These are phyloP conservation scores for Macrocybe gigantea DNA, from an alignment of 768 basidiomycete genomes.

Conservation along the genomic window DNA sequence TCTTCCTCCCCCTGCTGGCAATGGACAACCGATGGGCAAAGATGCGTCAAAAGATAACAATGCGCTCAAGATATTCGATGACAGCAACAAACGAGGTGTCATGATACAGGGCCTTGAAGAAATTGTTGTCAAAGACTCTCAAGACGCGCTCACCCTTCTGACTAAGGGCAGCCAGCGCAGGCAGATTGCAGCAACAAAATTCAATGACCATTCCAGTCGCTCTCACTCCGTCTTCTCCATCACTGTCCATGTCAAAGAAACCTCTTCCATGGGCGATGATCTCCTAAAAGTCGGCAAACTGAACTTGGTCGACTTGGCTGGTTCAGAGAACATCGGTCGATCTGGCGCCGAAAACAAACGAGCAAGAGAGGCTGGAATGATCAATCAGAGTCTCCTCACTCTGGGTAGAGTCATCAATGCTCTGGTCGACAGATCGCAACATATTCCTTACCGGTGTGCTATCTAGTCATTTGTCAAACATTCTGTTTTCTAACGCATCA, in stretches of 20 bases:
- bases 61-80: constrained; percentile 89
- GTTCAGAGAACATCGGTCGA: constrained; percentile 95
- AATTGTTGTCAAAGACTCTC: constrained; percentile 71
- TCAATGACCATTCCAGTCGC: constrained; percentile 96
- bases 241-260: constrained; percentile 88
- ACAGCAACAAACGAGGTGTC: constrained; percentile 80
- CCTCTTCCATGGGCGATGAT: constrained; percentile 73
- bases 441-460: constrained; percentile 86
- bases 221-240: constrained; percentile 98
- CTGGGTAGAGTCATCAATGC: constrained; percentile 95
- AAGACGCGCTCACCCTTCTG: constrained; percentile 78
- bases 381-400: constrained; percentile 96
- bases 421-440: constrained; percentile 84
- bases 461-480: neutral
- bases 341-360: constrained; percentile 94
- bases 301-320: constrained; percentile 95
- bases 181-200: constrained; percentile 93
- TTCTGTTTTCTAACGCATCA: neutral
- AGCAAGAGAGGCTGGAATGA: constrained; percentile 97
- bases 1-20: constrained; percentile 61
- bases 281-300: constrained; percentile 90
- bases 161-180: constrained; percentile 86
- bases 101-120: constrained; percentile 96
- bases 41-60: constrained; percentile 39
- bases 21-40: constrained; percentile 70